Conservation (phyloP, 176 grass and related monocot genomes). For the Elymus sibiricus region DNA sequence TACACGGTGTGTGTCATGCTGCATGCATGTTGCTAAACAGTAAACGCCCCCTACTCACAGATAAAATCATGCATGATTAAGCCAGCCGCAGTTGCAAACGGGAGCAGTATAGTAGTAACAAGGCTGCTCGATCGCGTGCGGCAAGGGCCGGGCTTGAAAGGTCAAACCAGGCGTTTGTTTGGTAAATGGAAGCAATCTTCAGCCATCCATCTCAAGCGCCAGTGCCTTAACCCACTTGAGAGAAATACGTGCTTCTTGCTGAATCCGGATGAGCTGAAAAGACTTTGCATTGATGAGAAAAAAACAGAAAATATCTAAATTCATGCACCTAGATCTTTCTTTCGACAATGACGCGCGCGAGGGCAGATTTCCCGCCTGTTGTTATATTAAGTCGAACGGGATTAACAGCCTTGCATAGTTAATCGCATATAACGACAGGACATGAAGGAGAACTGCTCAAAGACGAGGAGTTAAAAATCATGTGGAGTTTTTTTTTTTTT, state of each 20-base stretch:
- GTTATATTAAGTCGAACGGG: too few relatives aligned
- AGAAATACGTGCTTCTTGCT: not conserved
- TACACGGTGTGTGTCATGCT: too few relatives aligned
- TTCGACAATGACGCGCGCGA: not conserved
- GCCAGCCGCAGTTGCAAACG: not conserved
- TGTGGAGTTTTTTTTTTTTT: too few relatives aligned
- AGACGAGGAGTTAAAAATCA: too few relatives aligned
- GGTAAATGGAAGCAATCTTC: constrained; percentile 1
- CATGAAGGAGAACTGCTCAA: too few relatives aligned
- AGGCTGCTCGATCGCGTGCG: not conserved
- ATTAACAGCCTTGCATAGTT: too few relatives aligned
- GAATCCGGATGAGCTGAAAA: not conserved
- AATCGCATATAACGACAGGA: too few relatives aligned
- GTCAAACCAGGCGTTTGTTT: not conserved
- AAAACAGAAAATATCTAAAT: not conserved
- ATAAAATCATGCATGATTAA: not conserved
- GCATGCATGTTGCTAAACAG: too few relatives aligned
- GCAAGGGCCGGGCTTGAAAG: not conserved
- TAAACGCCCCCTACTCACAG: not conserved
- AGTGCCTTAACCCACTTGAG: not conserved
- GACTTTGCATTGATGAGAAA: not conserved
- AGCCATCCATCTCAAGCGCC: not conserved
- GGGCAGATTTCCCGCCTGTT: too few relatives aligned
- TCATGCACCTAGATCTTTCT: not conserved
- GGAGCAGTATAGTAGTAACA: not conserved